Evolutionary conservation across 2,329 filamentous ascomycete genomes (phyloP), one percentile per base, ranked within the genome.

Genomic region (Ascochyta rabiei): DNA sequence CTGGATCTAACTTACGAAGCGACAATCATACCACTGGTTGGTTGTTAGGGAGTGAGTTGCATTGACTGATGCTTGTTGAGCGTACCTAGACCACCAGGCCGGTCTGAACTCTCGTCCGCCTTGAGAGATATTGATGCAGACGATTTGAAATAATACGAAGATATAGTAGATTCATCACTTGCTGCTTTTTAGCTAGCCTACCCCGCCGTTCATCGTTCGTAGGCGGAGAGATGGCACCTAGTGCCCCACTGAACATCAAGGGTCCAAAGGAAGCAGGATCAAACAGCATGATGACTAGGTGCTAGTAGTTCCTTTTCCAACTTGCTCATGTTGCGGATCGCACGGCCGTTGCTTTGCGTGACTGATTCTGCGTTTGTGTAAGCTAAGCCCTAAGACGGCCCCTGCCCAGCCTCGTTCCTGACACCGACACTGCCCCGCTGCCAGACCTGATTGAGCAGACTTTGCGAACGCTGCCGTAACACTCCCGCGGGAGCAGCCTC

Each of bases 21-120:
- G 62, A 69, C 67, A 69, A 68, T 68, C 65, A 64, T 62, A 64
- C 68, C 67, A 67, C 66, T 52, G 34, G 16, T 16, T 3, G n/a
- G 64, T 60, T 6, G 24, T 24, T 24, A 24, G 24, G 9, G 24
- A 24, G 1, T 24, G 24, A 24, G 4, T 6, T 24, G 24, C 6
- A 4, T 8, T 24, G 4, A 24, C 6, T 1, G 24, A 8, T 24
- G 24, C 24, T 24, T 6, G 4, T 24, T 24, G 24, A 24, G 24
- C 24, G 24, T 24, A 24, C 24, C 24, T 67, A 69, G 66, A 69
- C 66, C 66, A 69, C 59, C 60, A 63, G 61, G 65, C 66, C 66
- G 56, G 18, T 40, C 15, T 43, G 7, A 30, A 40, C 23, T 19
- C 40, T 49, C 38, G 43, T 42, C 38, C 47, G 7, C 38, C 47